Base-by-base conservation (phyloP, 495 filamentous ascomycete genomes). In the Penicilliopsis zonata region DNA sequence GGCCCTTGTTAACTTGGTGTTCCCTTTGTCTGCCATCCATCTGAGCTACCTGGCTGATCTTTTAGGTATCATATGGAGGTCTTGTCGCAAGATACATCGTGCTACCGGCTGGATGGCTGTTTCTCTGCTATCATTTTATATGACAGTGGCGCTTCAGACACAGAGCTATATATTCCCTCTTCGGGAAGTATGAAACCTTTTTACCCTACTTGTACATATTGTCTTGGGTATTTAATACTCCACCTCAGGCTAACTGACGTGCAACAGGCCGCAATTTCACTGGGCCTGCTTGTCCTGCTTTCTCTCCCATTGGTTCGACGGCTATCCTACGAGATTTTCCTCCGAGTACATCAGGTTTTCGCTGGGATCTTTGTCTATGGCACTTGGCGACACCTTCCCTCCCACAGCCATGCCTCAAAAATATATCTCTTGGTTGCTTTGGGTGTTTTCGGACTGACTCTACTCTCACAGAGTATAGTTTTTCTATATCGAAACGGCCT, bases 241-340 rank as follows among this genome's bases (percentile, higher is more conserved):
- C 8, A n/a, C 20, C 9, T 25, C 21, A 25, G 5, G 5, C 14
- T 28, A 18, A 30, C 42, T 44, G 31, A 40, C 30, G 13, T 17
- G 8, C 13, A 1, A 29, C 20, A 54, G 35, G 42, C 23, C 34
- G 30, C 27, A 28, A 28, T 23, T 12, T 33, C 34, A 37, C 29
- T 54, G 10, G 18, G 24, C 16, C 6, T 38, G 1, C 38, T 54
- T 22, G 25, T 28, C n/a, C 21, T 56, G 4, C 30, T 52, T 35
- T 47, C 42, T 2, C 21, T 44, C 15, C 38, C 34, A 34, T 41
- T 12, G 12, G 13, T 61, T 40, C 40, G 44, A 6, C 33, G 27
- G 20, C 37, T 17, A 16, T 51, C 42, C 3, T 61, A 56, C 25
- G 41, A 59, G 33, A 34, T 56, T 28, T 63, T 63, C 28, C 42